Base-by-base conservation (phyloP, 2,329 filamentous ascomycete species). In the Sporothrix dimorphospora region DNA sequence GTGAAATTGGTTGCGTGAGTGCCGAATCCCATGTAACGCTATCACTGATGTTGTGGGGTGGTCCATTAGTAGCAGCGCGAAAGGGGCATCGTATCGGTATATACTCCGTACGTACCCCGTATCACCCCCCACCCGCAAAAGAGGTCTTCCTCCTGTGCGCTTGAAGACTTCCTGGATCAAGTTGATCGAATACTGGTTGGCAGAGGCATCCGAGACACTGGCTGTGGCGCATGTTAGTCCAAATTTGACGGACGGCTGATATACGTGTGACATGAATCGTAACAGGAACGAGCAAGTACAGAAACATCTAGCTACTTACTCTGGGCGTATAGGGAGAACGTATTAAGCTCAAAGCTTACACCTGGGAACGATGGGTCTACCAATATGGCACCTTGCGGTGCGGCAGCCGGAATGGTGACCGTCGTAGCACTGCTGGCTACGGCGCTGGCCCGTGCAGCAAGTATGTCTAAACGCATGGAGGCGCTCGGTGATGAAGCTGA, bases 171-270 rank as follows among this genome's bases (percentile, higher is more conserved):
- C 40, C 6, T 40, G 2, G 4, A 66, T 45, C 9, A 66, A 21
- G 11, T 66, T 66, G 61, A 66, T 66, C 9, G 61, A 66, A 9
- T 27, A 66, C n/a, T 66, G 61, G 24, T 66, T 66, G 42, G 61
- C 61, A 5, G 61, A 66, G 4, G 61, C n/a, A 47, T 66, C 61
- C n/a, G 61, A 27, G 21, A 38, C 19, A 21, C 61, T 66, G 6
- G 40, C 59, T 65, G 34, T 12, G 38, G 12, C 5, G 8, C 9
- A 11, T 53, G 49, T 24, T 24, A 53, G 49, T 21, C 49, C 7
- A 24, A 21, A 45, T 3, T 27, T 27, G 24, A 9, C 19, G 12
- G 2, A 34, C 6, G 30, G 6, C 30, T 34, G 30, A 34, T 47
- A 14, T 6, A 5, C 16, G 19, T 14, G 19, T n/a, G n/a, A n/a